Percentiles rank a stretch among this genome's conserved stretches.
Conservation (phyloP, 2,329 filamentous ascomycete species). For the Cercospora beticola region DNA sequence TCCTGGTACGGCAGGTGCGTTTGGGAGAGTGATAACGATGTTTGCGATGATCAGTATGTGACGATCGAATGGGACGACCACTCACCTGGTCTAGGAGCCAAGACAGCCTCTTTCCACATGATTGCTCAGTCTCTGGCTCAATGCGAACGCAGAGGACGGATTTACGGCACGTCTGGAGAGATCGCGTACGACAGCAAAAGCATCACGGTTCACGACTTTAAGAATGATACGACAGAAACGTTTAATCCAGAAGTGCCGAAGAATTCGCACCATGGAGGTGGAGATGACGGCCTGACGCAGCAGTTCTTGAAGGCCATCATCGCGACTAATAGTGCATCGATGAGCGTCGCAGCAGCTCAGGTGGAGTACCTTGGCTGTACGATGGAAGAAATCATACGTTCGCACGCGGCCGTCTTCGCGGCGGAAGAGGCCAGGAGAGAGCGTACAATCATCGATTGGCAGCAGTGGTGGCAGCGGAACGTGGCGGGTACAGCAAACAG, state of each 20-base stretch:
- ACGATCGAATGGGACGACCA: constrained; percentile 80
- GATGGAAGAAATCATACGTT: constrained; percentile 81
- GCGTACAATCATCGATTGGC: constrained; percentile 67
- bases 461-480: constrained; percentile 23
- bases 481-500: not conserved
- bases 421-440: constrained; percentile 79
- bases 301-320: constrained; percentile 83
- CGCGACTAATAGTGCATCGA: constrained; percentile 69
- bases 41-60: constrained; percentile 89
- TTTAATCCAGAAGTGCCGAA: constrained; percentile 60
- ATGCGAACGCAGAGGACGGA: constrained; percentile 78
- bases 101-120: constrained; percentile 92
- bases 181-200: constrained; percentile 77
- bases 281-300: constrained; percentile 74
- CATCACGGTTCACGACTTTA: constrained; percentile 75
- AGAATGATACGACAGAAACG: constrained; percentile 54
- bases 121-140: constrained; percentile 83
- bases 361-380: constrained; percentile 74
- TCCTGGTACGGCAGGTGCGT: constrained; percentile 92
- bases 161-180: constrained; percentile 86
- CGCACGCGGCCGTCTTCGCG: constrained; percentile 90
- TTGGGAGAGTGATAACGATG: constrained; percentile 88
- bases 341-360: constrained; percentile 70
- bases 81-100: constrained; percentile 58
- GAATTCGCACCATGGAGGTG: constrained; percentile 64